Percentiles rank a stretch among this genome's conserved stretches.
Evolutionary conservation across 1,139 yeast genomes (phyloP).

Genomic region (Pichia sorboxylosa): DNA sequence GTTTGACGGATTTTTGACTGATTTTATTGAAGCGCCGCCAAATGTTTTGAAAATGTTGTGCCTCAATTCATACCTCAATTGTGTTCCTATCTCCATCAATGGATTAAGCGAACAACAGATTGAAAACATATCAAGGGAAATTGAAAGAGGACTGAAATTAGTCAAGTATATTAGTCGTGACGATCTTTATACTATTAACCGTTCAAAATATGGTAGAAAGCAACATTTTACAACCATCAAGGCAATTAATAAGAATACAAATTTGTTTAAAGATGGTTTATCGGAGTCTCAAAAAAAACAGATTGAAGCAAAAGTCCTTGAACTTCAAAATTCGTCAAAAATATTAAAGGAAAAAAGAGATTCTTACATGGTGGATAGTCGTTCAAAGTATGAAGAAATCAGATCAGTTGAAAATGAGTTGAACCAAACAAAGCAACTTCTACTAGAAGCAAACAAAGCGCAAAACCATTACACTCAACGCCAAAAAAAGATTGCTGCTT

Average conservation of each 20-base stretch:
- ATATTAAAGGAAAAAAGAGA: constrained; percentile 11
- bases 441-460: too few relatives aligned
- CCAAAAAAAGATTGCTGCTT: too few relatives aligned
- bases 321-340: too few relatives aligned
- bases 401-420: too few relatives aligned
- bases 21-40: constrained; percentile 61
- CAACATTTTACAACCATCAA: constrained; percentile 31
- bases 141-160: constrained; percentile 33
- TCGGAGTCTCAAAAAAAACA: constrained; percentile 19
- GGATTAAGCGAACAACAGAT: constrained; percentile 33
- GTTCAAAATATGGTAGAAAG: constrained; percentile 48
- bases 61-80: constrained; percentile 43
- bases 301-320: constrained; percentile 12
- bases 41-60: constrained; percentile 70
- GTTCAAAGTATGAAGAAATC: too few relatives aligned
- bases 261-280: constrained; percentile 34
- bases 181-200: constrained; percentile 35
- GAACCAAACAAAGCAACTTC: too few relatives aligned
- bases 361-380: constrained; percentile 4
- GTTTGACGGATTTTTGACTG: constrained; percentile 70
- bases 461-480: too few relatives aligned
- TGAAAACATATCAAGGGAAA: constrained; percentile 19
- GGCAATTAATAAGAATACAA: constrained; percentile 16
- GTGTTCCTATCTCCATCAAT: constrained; percentile 48
- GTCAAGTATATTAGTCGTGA: constrained; percentile 51